phyloP scores from a whole-genome alignment of 2,329 filamentous ascomycete species.

The Didymella pinodella region DNA sequence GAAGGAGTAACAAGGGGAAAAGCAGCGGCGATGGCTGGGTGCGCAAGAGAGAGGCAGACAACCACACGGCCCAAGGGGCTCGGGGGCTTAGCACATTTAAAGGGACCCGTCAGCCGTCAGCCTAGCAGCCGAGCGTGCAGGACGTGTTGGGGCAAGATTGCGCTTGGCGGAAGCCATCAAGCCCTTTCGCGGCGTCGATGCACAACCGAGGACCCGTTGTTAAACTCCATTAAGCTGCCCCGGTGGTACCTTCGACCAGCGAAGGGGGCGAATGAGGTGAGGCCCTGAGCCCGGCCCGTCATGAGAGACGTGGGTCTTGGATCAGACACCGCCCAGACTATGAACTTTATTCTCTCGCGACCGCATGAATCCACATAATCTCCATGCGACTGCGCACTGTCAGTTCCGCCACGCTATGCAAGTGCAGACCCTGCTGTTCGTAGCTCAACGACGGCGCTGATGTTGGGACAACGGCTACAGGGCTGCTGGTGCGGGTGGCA shows the following conservation, averaged over 20 bases:
- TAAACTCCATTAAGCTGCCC: conserved; percentile 24
- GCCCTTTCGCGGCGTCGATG: conserved; percentile 25
- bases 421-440: conserved; percentile 1
- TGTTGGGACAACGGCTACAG: conserved; percentile 3
- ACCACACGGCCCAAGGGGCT: conserved; percentile 16
- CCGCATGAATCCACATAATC: conserved; percentile 3
- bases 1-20: conserved; percentile 20
- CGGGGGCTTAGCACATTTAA: conserved; percentile 37
- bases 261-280: conserved; percentile 21
- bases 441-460: conserved; percentile 5
- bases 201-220: conserved; percentile 21
- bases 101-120: conserved; percentile 33
- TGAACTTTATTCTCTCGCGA: conserved; percentile 5
- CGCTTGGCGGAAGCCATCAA: conserved; percentile 33
- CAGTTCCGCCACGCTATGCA: background rate
- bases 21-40: conserved; percentile 19
- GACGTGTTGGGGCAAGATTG: conserved; percentile 35
- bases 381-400: background rate
- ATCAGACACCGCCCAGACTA: conserved; percentile 9
- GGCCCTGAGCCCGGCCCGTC: background rate
- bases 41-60: conserved; percentile 25
- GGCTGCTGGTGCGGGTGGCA: conserved; percentile 7
- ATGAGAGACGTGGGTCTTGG: conserved; percentile 19
- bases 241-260: conserved; percentile 20
- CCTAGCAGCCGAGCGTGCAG: conserved; percentile 31